Evolutionary conservation across 768 basidiomycete species (phyloP).

Genomic region (Agaricus blazei): DNA sequence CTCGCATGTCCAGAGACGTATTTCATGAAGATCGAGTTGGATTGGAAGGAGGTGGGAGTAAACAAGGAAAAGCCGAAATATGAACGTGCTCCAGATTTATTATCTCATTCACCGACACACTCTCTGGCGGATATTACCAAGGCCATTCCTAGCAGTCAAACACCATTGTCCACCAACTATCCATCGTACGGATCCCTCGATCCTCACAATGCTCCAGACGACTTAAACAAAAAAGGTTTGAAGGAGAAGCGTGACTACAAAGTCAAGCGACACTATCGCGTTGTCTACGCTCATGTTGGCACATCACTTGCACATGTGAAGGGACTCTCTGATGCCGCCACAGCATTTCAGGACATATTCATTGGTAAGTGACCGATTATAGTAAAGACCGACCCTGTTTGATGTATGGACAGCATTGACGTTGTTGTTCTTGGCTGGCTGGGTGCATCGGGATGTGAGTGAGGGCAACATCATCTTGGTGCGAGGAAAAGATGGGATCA

Average conservation of each 20-base stretch:
- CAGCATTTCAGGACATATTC: neutral
- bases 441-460: constrained; percentile 9
- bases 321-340: constrained; percentile 9
- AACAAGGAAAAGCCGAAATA: neutral
- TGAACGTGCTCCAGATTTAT: neutral
- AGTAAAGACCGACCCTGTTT: neutral
- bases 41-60: neutral
- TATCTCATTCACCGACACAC: neutral
- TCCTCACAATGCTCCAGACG: neutral
- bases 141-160: no score
- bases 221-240: no score
- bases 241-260: neutral
- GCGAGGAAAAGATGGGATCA: neutral
- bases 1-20: neutral
- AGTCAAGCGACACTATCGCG: neutral
- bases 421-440: constrained; percentile 5
- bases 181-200: no score
- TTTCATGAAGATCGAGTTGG: constrained; percentile 1
- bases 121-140: no score
- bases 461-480: constrained; percentile 6
- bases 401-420: neutral
- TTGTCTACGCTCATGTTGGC: constrained; percentile 2
- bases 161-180: no score
- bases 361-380: neutral
- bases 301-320: constrained; percentile 21